Base-by-base conservation (phyloP, 2,329 filamentous ascomycete genomes). In the Chaetothyriales sp. region DNA sequence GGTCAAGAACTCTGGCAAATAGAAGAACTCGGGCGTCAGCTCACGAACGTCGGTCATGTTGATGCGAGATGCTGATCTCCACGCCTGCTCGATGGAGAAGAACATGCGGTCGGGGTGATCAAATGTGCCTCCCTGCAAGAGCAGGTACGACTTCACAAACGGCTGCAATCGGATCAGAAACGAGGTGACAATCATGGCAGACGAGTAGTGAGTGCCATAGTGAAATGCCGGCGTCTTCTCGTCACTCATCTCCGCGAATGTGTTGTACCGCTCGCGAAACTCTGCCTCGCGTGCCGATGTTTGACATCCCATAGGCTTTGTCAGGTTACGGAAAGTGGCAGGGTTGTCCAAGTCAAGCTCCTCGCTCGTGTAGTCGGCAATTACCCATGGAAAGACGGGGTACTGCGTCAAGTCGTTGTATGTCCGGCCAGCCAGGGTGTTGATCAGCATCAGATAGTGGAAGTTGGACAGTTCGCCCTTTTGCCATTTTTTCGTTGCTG, bases 351-450 rank as follows among this genome's bases (percentile, higher is more conserved):
- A 70, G 62, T 98, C 87, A 9, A 98, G 73, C 63, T 95, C 88
- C 18, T 94, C 84, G 60, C 90, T 96, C 0, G 84, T 90, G 64
- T 98, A 98, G 63, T 98, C 90, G 0, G 92, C 89, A 45, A 98
- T 71, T 2, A 98, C 83, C 92, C 92, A 98, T 0, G 92, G 92
- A 57, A 98, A 98, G 18, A 98, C 89, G 0, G 92, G 92, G 61
- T 98, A 98, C 62, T 98, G 93, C 0, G 92, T 98, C 18, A 98
- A 73, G 63, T 98, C 92, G 63, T 98, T 98, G 71, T 98, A 98
- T 0, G 92, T 96, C 49, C 92, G 77, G 2, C 92, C 92, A 25
- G 93, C 93, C 77, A 98, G 86, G 0, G 92, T 96, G 63, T 98
- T 98, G 62, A 98, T 81, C 53, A 95, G 81, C 90, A 98, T 98